Evolutionary conservation across 768 basidiomycete species (phyloP).

Genomic region (Dictyophora rubrovolvata): DNA sequence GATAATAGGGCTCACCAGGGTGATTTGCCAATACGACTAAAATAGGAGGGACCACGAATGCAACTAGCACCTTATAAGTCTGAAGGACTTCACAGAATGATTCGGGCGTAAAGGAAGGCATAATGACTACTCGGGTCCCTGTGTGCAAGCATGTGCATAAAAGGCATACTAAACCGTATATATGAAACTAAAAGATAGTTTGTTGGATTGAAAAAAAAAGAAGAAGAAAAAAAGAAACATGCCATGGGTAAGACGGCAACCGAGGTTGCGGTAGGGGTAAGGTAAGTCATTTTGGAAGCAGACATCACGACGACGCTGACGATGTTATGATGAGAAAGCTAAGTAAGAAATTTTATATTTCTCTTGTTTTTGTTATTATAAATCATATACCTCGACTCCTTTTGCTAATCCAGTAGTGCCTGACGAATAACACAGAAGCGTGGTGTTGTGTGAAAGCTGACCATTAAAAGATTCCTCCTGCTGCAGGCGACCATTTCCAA

Average conservation of each 20-base stretch:
- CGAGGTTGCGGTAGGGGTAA: constrained; percentile 9
- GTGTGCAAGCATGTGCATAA: constrained; percentile 43
- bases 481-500: constrained; percentile 36
- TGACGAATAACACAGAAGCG: constrained; percentile 51
- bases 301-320: neutral
- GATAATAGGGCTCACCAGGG: constrained; percentile 33
- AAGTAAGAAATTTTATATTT: neutral
- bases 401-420: constrained; percentile 78
- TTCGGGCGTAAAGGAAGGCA: constrained; percentile 61
- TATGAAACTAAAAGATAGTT: neutral
- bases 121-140: constrained; percentile 45
- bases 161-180: constrained; percentile 44
- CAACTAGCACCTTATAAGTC: constrained; percentile 47
- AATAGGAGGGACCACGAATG: constrained; percentile 75
- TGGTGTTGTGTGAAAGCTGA: constrained; percentile 43
- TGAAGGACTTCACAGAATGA: constrained; percentile 57
- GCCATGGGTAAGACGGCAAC: constrained; percentile 53
- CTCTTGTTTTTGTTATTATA: neutral
- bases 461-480: constrained; percentile 49
- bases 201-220: neutral
- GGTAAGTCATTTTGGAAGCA: neutral
- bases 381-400: constrained; percentile 35
- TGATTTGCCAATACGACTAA: constrained; percentile 64
- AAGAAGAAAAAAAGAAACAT: neutral
- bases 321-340: neutral